These are phyloP conservation scores for Tetrapisispora phaffii DNA, from an alignment of 805 yeast genomes.

Conservation along the genomic window DNA sequence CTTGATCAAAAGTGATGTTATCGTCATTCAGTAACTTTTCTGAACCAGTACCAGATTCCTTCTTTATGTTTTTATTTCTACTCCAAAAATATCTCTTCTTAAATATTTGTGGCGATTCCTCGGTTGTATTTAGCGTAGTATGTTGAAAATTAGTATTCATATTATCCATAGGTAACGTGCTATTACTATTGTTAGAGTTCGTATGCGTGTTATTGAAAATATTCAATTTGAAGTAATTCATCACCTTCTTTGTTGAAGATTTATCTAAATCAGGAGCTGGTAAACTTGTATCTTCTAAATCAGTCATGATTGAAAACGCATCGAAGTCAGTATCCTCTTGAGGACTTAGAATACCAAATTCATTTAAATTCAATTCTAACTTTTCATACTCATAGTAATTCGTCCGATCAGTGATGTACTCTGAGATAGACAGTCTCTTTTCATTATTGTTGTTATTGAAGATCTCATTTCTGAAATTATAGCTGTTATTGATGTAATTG, in stretches of 20 bases:
- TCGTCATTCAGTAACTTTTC: background rate
- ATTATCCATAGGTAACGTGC: background rate
- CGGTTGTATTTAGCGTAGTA: background rate
- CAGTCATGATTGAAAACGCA: background rate
- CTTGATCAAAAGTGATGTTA: slow-evolving; percentile 3
- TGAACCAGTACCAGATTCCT: background rate
- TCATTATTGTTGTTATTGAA: background rate
- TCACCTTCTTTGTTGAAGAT: slow-evolving; percentile 9
- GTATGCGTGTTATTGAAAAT: slow-evolving; percentile 12
- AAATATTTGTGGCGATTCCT: slow-evolving; percentile 12
- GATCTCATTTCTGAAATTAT: background rate
- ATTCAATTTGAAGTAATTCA: slow-evolving; percentile 23
- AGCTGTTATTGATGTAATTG: background rate
- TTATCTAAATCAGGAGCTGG: background rate
- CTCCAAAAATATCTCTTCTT: slow-evolving; percentile 24
- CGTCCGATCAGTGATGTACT: slow-evolving; percentile 20
- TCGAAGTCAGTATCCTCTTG: background rate
- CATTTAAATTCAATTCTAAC: slow-evolving; percentile 8
- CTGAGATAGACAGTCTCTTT: slow-evolving; percentile 26
- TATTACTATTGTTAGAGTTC: slow-evolving; percentile 4
- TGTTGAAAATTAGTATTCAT: background rate
- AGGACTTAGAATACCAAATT: slow-evolving; percentile 1
- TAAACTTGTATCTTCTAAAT: background rate
- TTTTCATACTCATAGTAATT: slow-evolving; percentile 25
- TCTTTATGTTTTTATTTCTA: slow-evolving; percentile 14